Percentiles rank a stretch among this genome's conserved stretches.
Evolutionary conservation across 1,284 basidiomycete species (phyloP).

Genomic region (Gastroboletus turbinatus): DNA sequence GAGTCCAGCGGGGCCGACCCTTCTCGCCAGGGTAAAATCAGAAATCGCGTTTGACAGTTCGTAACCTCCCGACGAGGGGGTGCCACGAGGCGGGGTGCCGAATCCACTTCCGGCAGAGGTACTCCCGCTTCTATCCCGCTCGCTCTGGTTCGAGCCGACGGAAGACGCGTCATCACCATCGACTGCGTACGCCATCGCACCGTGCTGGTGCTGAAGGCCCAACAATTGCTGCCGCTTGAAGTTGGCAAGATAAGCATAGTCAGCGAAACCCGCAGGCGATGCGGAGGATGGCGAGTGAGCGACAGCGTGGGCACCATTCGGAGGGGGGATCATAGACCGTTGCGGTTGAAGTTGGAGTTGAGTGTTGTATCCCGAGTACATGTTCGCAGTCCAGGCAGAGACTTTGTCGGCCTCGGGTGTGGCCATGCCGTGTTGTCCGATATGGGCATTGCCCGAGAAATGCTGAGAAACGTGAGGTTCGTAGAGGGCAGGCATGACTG

Average conservation of each 20-base stretch:
- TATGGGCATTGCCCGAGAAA: constrained; percentile 13
- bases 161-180: constrained; percentile 45
- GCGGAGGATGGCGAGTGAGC: constrained; percentile 19
- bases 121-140: constrained; percentile 41
- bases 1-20: constrained; percentile 21
- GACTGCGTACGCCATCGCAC: constrained; percentile 27
- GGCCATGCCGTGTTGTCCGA: constrained; percentile 23
- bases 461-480: constrained; percentile 29
- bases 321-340: constrained; percentile 36
- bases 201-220: constrained; percentile 29
- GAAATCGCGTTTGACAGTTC: constrained; percentile 36
- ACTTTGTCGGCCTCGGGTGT: constrained; percentile 32
- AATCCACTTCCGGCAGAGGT: constrained; percentile 39
- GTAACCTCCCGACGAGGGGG: constrained; percentile 33
- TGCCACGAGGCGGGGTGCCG: constrained; percentile 31
- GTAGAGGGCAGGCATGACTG: constrained; percentile 34
- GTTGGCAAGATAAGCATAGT: constrained; percentile 34
- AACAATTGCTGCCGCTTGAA: constrained; percentile 38
- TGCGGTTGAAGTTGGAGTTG: constrained; percentile 29
- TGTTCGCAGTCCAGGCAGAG: constrained; percentile 31
- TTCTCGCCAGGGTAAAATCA: constrained; percentile 28
- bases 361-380: constrained; percentile 34
- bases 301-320: constrained; percentile 33
- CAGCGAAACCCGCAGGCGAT: constrained; percentile 18
- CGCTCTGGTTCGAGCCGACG: constrained; percentile 37